Evolutionary conservation across 306 rosid genomes (phyloP), one percentile per base, ranked within the genome.

Genomic region (Bauhinia variegata): DNA sequence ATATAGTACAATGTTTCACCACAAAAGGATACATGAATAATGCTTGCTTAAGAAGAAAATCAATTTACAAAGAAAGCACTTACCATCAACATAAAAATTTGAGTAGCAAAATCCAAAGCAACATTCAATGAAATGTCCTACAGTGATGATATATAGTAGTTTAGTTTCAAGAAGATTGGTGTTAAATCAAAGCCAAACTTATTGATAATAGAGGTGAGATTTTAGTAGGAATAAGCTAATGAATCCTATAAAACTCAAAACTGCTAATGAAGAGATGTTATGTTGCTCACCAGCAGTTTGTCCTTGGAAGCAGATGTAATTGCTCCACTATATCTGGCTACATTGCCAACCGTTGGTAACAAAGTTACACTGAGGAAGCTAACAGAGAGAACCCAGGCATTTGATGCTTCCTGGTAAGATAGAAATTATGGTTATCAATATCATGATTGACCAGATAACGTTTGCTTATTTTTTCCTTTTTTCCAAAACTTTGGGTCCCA

Each of bases 311-410:
- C 99, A 77, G 88, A 93, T 16, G 88, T 93, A 76, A 90, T 62
- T 23, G 99, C 97, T 67, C 97, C 97, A 0, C 95, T 97, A 68
- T 93, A 97, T 63, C 90, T 97, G 34, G 99, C 96, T 75, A 97
- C 99, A 70, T 93, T 93, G 67, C 97, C 99, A 64, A 93, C 96
- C 31, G 90, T 90, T 36, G 99, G 97, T 9, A 93, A 84, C 84
- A 93, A 75, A 67, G 90, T 93, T 65, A 90, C 88, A 84, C 99
- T 85, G 59, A 93, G 77, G 75, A 93, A 93, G 76, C 96, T 85
- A 1, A 93, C 89, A 0, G 97, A 88, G 54, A 93, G 77, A 33
- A 95, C 91, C 96, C 96, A 93, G 11, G 97, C 72, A 18, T 82
- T 87, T 15, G 99, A 83, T 60, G 99, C 96, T 70, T 77, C 91